Percentiles rank a stretch among this genome's conserved stretches.
Evolutionary conservation across 2,329 filamentous ascomycete genomes (phyloP).

Genomic region (Sporothrix protearum): DNA sequence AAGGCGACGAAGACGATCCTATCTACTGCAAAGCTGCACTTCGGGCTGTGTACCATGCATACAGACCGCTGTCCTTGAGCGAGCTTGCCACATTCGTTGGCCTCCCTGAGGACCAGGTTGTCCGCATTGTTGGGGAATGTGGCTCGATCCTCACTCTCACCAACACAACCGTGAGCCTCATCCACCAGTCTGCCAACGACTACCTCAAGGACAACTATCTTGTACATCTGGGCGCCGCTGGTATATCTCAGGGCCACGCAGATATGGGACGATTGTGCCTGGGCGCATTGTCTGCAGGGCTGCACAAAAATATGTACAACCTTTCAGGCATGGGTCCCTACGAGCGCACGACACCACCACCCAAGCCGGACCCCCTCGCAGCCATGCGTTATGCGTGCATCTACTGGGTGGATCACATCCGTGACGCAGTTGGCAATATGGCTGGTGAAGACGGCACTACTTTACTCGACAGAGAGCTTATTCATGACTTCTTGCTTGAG

Average conservation of each 20-base stretch:
- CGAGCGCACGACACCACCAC: not conserved
- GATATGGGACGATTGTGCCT: not conserved
- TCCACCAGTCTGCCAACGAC: constrained; percentile 13
- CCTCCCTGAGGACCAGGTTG: not conserved
- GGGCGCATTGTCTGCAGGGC: not conserved
- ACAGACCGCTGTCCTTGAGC: constrained; percentile 1
- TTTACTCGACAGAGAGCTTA: not conserved
- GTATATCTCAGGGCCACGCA: not conserved
- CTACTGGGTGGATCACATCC: constrained; percentile 12
- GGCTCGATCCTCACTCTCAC: constrained; percentile 13
- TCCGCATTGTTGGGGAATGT: constrained; percentile 9
- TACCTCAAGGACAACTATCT: constrained; percentile 3
- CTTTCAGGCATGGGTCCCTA: not conserved
- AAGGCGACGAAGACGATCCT: not conserved
- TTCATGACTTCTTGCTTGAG: not conserved
- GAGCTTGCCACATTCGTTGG: not conserved
- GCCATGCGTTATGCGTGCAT: constrained; percentile 4
- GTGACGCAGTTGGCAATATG: not conserved
- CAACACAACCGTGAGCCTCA: not conserved
- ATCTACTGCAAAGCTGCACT: not conserved
- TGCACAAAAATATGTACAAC: constrained; percentile 18
- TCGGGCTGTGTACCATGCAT: constrained; percentile 2
- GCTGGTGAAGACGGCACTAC: not conserved
- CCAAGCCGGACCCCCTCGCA: not conserved
- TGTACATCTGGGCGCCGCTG: not conserved